Evolutionary conservation across 2,329 filamentous ascomycete species (phyloP).

Genomic region (Neofusicoccum parvum): DNA sequence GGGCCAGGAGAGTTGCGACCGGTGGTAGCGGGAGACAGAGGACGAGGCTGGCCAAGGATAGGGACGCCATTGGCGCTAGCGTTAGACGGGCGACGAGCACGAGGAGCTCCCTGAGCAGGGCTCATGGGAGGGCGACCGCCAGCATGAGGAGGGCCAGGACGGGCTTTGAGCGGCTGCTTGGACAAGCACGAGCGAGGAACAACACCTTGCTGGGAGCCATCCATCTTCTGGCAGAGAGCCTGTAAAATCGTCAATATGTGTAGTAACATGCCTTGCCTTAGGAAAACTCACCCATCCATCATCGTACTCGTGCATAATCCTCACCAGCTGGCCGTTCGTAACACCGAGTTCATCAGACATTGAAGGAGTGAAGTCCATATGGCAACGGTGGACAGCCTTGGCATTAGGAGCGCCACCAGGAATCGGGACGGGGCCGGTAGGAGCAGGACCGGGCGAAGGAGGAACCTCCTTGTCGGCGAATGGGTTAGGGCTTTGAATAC

Average conservation of each 20-base stretch:
- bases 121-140: constrained; percentile 58
- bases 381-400: constrained; percentile 78
- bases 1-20: constrained; percentile 50
- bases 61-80: constrained; percentile 18
- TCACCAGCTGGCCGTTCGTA: constrained; percentile 77
- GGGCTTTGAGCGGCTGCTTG: constrained; percentile 85
- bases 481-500: not conserved
- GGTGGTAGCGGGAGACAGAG: constrained; percentile 36
- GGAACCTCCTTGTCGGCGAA: constrained; percentile 20
- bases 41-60: constrained; percentile 36
- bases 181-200: constrained; percentile 92
- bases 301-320: constrained; percentile 93
- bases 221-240: constrained; percentile 89
- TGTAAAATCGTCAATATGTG: constrained; percentile 41
- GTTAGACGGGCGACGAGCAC: constrained; percentile 30
- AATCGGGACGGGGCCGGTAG: constrained; percentile 41
- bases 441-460: constrained; percentile 51
- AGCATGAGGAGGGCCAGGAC: constrained; percentile 55
- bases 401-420: constrained; percentile 61
- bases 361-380: constrained; percentile 90
- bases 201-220: constrained; percentile 90
- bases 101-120: constrained; percentile 36
- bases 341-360: constrained; percentile 91
- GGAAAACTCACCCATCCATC: constrained; percentile 84
- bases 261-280: not conserved